A percentile compares a stretch with the other conserved stretches of the same genome.
Conservation (phyloP, 495 filamentous ascomycete genomes). For the Hypoxylon rickii region DNA sequence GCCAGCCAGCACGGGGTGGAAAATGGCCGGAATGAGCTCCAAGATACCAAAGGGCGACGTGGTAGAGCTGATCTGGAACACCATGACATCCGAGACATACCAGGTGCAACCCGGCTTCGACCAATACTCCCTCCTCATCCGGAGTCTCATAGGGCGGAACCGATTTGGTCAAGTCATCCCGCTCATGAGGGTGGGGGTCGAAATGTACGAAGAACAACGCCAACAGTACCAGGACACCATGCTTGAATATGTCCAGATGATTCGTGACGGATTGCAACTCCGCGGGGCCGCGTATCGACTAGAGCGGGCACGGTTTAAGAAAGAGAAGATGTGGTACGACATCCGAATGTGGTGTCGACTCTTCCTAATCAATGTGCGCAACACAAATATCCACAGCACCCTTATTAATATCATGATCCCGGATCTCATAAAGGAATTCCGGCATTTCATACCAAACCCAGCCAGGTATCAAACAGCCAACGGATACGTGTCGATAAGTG, state of each 20-base stretch:
- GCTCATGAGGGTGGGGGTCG: conserved; percentile 33
- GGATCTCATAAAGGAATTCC: conserved; percentile 54
- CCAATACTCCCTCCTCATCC: conserved; percentile 40
- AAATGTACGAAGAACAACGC: conserved; percentile 32
- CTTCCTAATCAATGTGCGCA: conserved; percentile 28
- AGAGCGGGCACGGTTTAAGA: conserved; percentile 26
- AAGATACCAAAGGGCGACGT: conserved; percentile 22
- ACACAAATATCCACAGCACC: conserved; percentile 8
- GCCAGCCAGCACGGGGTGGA: conserved; percentile 37
- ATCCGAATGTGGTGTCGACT: conserved; percentile 29
- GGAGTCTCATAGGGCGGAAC: conserved; percentile 30
- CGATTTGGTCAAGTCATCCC: conserved; percentile 19
- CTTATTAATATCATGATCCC: conserved; percentile 42
- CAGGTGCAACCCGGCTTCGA: conserved; percentile 37
- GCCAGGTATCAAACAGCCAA: conserved; percentile 39
- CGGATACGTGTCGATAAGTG: conserved; percentile 34
- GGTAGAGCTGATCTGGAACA: conserved; percentile 40
- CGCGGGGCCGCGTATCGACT: conserved; percentile 10
- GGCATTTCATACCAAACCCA: conserved; percentile 48
- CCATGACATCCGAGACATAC: conserved; percentile 40
- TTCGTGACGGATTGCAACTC: conserved; percentile 7
- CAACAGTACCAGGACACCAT: conserved; percentile 38
- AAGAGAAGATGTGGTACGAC: conserved; percentile 34
- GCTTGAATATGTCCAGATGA: conserved; percentile 35
- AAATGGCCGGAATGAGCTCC: conserved; percentile 10